Evolutionary conservation across 768 basidiomycete genomes (phyloP), one percentile per base, ranked within the genome.

Genomic region (Termitomyces sp.): DNA sequence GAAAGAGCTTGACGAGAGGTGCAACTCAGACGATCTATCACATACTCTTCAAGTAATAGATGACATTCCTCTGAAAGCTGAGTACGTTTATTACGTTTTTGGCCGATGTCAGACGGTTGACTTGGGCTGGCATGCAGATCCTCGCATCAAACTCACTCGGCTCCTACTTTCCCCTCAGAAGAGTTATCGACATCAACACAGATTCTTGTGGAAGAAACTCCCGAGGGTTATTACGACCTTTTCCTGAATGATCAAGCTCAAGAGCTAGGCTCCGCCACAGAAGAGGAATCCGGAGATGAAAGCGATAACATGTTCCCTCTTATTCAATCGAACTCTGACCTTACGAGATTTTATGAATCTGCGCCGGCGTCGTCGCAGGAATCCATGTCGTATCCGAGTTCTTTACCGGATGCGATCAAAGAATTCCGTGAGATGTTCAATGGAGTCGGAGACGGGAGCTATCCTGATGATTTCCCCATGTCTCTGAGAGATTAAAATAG

Each of bases 341-440:
- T 20, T 34, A 36, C 50, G 14, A 18, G 20, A 32, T 24, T 36
- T 14, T 56, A 58, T 43, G 57, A 50, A 27, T 48, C 20, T 31
- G 9, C 20, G 16, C 42, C 37, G 27, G 29, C 59, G 20, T 37
- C 55, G 7, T 56, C 48, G 13, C 48, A 56, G 34, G 54, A 59
- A 42, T 56, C 47, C 8, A 52, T 27, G 14, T 58, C 31, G 20
- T 55, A 41, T 46, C 56, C 62, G 46, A 67, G 59, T 37, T 74
- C 76, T 31, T 63, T 76, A 41, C 77, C 77, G 14, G 62, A 61
- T 44, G 74, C 61, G 31, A 70, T 80, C 16, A 71, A 72, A 61
- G 72, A 77, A 22, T 79, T 82, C 59, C 70, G 63, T 39, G 69
- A 70, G 7, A 80, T 82, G 76, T 78, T 81, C n/a, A n/a, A n/a